Evolutionary conservation across 2,329 filamentous ascomycete species (phyloP), one percentile per base, ranked within the genome.

Genomic region (Phialocephala sp.): DNA sequence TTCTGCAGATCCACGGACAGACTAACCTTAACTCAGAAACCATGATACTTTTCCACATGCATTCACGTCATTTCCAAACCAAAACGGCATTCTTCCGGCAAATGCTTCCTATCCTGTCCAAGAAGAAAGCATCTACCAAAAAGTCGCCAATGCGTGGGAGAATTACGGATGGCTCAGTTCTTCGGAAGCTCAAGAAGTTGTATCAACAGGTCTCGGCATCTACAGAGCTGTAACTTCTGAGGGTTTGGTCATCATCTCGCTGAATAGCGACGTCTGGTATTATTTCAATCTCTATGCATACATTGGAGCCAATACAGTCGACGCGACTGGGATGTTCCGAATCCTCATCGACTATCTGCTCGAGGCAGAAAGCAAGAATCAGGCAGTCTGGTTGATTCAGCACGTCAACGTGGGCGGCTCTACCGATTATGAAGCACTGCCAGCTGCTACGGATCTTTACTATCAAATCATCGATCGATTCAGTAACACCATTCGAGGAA

Each of bases 201-300:
- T 52, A 1, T 37, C 22, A 11, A 35, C 41, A 8, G 59, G 59
- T 18, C 45, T 60, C 18, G 59, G 59, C 35, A 60, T 60, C 59
- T 60, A 60, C 59, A 36, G 59, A 24, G 59, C 59, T 14, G 43
- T 50, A 4, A 60, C 59, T 22, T 9, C 24, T 8, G 59, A 60
- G 37, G 59, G 43, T 11, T 27, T 60, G 9, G 59, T 60, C 15
- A 60, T 60, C 11, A 60, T 60, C n/a, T 60, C 59, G 20, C 27
- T 60, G 8, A 60, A 60, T 43, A 60, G 59, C 43, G 59, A 60
- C 43, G 41, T 60, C 8, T 60, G 59, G 59, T 60, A 60, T 43
- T 60, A 60, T 18, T 60, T 60, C 43, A 60, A 60, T 32, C 43
- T 60, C 2, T 60, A 60, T 32, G 59, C 59, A 22, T 60, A 60